Evolutionary conservation across 169 alveolate species (phyloP).

Genomic region (Cystoisospora suis): DNA sequence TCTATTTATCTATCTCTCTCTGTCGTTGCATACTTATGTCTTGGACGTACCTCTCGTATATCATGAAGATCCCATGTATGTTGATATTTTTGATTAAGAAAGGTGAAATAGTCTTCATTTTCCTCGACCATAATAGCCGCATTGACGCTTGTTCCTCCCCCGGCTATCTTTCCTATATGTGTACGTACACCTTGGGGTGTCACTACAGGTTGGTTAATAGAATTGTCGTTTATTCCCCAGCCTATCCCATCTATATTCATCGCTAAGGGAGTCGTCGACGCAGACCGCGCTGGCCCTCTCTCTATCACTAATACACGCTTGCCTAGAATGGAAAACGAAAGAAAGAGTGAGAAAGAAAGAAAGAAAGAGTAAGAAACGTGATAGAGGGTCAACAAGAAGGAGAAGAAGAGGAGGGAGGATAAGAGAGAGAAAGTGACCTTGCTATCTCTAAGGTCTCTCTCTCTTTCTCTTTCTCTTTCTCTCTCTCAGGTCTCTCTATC

Average conservation of each 20-base stretch:
- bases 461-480: too few relatives aligned
- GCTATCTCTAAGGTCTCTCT: too few relatives aligned
- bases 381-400: too few relatives aligned
- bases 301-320: conserved; percentile 68
- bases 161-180: conserved; percentile 69
- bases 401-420: too few relatives aligned
- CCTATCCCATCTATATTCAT: conserved; percentile 65
- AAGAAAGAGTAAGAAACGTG: too few relatives aligned
- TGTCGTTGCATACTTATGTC: too few relatives aligned
- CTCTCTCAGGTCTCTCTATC: too few relatives aligned
- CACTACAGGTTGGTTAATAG: conserved; percentile 66
- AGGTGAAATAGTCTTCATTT: conserved; percentile 57
- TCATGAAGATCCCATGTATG: conserved; percentile 43
- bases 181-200: conserved; percentile 74
- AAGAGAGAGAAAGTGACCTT: too few relatives aligned
- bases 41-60: conserved; percentile 51
- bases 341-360: too few relatives aligned
- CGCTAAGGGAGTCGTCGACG: conserved; percentile 42
- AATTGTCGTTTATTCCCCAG: conserved; percentile 64
- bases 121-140: conserved; percentile 70
- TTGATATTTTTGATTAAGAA: conserved; percentile 43
- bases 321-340: not conserved
- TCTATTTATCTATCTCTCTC: too few relatives aligned
- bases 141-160: conserved; percentile 76
- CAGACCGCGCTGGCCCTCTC: conserved; percentile 66